These are phyloP conservation scores for Apodospora peruviana DNA, from an alignment of 495 filamentous ascomycete species.

Conservation along the genomic window DNA sequence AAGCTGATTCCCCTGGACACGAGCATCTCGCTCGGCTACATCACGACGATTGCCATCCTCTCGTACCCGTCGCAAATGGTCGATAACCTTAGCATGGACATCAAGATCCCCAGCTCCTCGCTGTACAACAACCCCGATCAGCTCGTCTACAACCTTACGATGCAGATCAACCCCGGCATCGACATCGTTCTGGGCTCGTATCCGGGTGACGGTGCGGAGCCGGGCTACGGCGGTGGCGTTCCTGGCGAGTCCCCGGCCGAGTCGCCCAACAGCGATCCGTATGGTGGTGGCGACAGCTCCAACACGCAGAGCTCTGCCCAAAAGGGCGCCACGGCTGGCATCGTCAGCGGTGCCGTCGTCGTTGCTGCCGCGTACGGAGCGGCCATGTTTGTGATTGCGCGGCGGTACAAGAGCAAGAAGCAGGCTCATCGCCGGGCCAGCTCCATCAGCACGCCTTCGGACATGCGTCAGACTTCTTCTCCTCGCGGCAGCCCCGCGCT, in stretches of 20 bases:
- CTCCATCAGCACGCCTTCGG: conserved; percentile 51
- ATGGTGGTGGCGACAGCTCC: conserved; percentile 16
- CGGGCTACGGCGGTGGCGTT: conserved; percentile 21
- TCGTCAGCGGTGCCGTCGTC: conserved; percentile 69
- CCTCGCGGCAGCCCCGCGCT: conserved; percentile 55
- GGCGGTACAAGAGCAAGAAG: conserved; percentile 86
- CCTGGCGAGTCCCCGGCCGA: neutral
- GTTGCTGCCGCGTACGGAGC: conserved; percentile 90
- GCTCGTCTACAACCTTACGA: conserved; percentile 62
- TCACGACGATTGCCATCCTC: conserved; percentile 74
- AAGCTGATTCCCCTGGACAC: conserved; percentile 78
- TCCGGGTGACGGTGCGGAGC: conserved; percentile 27
- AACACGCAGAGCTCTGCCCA: conserved; percentile 46
- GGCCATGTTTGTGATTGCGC: conserved; percentile 96
- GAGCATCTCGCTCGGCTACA: conserved; percentile 59
- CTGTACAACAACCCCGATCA: conserved; percentile 65
- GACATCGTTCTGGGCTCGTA: conserved; percentile 61
- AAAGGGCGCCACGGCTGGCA: conserved; percentile 73
- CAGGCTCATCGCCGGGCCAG: conserved; percentile 71
- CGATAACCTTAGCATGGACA: conserved; percentile 53
- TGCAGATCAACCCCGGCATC: conserved; percentile 78
- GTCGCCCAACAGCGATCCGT: conserved; percentile 18
- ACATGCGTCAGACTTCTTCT: conserved; percentile 50
- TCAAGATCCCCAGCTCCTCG: conserved; percentile 60
- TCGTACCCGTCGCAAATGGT: conserved; percentile 67